phyloP scores from a whole-genome alignment of 352 stramenopile species.

The Pythium phragmiticola region DNA sequence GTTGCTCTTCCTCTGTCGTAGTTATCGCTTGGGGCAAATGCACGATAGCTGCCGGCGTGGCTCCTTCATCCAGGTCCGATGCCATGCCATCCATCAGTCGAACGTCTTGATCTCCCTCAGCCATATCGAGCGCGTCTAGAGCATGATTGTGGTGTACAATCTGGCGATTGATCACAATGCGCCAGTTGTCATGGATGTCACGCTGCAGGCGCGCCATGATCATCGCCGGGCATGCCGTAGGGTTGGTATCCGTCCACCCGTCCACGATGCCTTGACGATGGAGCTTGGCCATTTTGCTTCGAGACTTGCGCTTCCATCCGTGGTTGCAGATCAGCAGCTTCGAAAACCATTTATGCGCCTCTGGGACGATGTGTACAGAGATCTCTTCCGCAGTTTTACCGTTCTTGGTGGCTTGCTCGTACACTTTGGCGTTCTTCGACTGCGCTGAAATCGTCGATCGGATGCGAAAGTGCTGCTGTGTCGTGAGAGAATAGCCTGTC shows the following conservation, averaged over 20 bases:
- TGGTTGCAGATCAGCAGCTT: slow-evolving; percentile 79
- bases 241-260: slow-evolving; percentile 6
- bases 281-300: slow-evolving; percentile 34
- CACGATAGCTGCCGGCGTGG: slow-evolving; percentile 1
- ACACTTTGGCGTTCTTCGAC: slow-evolving; percentile 56
- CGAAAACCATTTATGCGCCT: slow-evolving; percentile 67
- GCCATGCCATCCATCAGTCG: not conserved
- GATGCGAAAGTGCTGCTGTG: slow-evolving; percentile 66
- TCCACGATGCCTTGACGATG: slow-evolving; percentile 1
- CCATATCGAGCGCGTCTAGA: slow-evolving; percentile 16
- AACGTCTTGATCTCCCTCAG: not conserved
- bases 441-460: slow-evolving; percentile 66
- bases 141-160: slow-evolving; percentile 61
- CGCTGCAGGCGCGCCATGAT: slow-evolving; percentile 65
- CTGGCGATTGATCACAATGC: slow-evolving; percentile 69
- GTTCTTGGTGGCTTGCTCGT: slow-evolving; percentile 39
- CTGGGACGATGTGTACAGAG: slow-evolving; percentile 41
- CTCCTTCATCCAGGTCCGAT: slow-evolving; percentile 5
- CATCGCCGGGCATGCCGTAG: slow-evolving; percentile 55
- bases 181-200: slow-evolving; percentile 60
- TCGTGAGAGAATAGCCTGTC: slow-evolving; percentile 52
- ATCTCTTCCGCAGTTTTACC: slow-evolving; percentile 32
- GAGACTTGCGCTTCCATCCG: slow-evolving; percentile 67
- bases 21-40: not conserved
- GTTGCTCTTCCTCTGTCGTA: slow-evolving; percentile 11